Evolutionary conservation across 495 filamentous ascomycete genomes (phyloP), one percentile per base, ranked within the genome.

Genomic region (Lophiotrema nucula): DNA sequence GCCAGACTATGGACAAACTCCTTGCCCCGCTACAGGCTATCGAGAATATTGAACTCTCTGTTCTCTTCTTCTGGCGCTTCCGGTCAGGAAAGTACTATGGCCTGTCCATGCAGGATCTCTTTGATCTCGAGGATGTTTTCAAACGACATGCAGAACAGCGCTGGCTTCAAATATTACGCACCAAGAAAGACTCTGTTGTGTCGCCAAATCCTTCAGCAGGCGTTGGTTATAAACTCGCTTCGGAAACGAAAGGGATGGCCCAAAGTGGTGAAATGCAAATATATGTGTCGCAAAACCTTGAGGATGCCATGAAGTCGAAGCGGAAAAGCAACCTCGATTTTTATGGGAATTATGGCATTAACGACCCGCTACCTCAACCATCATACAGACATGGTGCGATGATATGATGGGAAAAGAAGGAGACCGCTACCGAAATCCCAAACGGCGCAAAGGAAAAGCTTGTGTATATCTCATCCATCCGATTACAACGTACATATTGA

Each of bases 51-150:
- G 45, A 62, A 33, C 46, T 62, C 2, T 50, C 39, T 12, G 28
- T 62, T 2, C 46, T 62, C 1, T 62, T 62, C 22, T 62, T 56
- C 22, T 62, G 58, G 58, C 45, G 27, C 23, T 56, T 44, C 26
- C 58, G 51, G 18, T 62, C 58, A 1, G 58, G 58, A 1, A 62
- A 56, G 33, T 44, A 19, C 12, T 56, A 62, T 41, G 4, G 22
- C n/a, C 51, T 62, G 4, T 56, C 51, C 16, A 62, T 62, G 58
- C 51, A 51, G 23, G 58, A 62, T 47, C 37, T 62, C 1, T 62
- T 62, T 26, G 52, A 56, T 25, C 51, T 62, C 37, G 58, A 62
- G 27, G 58, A 62, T 31, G 58, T 62, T n/a, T 62, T 62, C 46
- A 62, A 62, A 19, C 58, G 47, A 13, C 58, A 62, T 27, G 58